A percentile compares a stretch with the other conserved stretches of the same genome.
phyloP scores from a whole-genome alignment of 495 filamentous ascomycete genomes.

The Lichina pygmaea region DNA sequence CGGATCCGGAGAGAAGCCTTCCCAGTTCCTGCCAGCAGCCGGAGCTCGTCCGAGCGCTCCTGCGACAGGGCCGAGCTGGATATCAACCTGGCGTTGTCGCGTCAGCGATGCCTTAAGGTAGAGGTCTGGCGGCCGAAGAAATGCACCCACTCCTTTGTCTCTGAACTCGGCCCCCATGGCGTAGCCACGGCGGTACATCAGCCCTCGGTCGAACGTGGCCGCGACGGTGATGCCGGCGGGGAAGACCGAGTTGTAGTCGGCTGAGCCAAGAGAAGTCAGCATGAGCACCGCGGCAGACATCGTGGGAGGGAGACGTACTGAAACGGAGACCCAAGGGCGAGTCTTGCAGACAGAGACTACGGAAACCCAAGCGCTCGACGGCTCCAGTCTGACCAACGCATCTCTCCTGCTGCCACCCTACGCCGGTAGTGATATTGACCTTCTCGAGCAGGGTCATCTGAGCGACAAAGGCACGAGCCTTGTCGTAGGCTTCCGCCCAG shows the following conservation, averaged over 20 bases:
- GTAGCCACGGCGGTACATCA: constrained; percentile 49
- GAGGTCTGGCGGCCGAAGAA: not conserved
- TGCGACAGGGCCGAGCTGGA: constrained; percentile 70
- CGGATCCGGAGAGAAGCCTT: constrained; percentile 18
- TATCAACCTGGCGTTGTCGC: constrained; percentile 24
- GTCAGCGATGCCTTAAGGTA: not conserved
- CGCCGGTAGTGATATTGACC: constrained; percentile 75
- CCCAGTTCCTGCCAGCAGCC: constrained; percentile 78
- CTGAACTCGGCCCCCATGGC: constrained; percentile 61
- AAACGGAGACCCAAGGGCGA: constrained; percentile 62
- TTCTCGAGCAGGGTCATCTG: constrained; percentile 71
- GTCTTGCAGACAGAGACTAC: constrained; percentile 69
- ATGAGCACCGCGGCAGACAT: not conserved
- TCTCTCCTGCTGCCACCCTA: constrained; percentile 49
- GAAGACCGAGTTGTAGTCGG: constrained; percentile 57
- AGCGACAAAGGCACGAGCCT: constrained; percentile 54
- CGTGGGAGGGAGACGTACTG: constrained; percentile 15
- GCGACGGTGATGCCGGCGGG: constrained; percentile 59
- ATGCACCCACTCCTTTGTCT: constrained; percentile 29
- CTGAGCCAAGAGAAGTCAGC: constrained; percentile 10
- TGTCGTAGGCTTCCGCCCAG: constrained; percentile 54
- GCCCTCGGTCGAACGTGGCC: constrained; percentile 45
- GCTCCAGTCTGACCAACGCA: constrained; percentile 59
- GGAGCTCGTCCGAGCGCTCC: constrained; percentile 57
- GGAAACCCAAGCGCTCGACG: constrained; percentile 53